Percentiles rank a stretch among this genome's conserved stretches.
Conservation (phyloP, 2,329 filamentous ascomycete genomes). For the Pseudogymnoascus sp. region DNA sequence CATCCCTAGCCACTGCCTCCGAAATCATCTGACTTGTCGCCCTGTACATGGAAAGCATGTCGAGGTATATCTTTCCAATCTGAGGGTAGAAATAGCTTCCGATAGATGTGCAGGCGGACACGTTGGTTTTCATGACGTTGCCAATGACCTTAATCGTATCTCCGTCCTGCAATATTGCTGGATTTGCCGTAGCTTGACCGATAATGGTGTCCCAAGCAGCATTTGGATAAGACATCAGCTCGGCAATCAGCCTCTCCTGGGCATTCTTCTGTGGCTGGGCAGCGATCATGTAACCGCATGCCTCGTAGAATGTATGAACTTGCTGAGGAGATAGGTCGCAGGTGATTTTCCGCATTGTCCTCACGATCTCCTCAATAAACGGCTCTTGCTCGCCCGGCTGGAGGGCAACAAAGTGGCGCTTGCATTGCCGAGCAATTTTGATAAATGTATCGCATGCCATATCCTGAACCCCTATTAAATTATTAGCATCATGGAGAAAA, state of each 20-base stretch:
- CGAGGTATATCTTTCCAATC: constrained; percentile 93
- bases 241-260: constrained; percentile 83
- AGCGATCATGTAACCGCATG: constrained; percentile 98
- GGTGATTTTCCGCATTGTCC: constrained; percentile 92
- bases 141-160: constrained; percentile 98
- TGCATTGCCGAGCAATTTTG: constrained; percentile 98
- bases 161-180: constrained; percentile 77
- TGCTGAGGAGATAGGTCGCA: constrained; percentile 93
- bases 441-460: constrained; percentile 99
- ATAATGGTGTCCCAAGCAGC: constrained; percentile 95
- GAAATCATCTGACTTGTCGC: constrained; percentile 96
- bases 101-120: constrained; percentile 95
- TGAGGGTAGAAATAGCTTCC: constrained; percentile 97
- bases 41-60: constrained; percentile 99
- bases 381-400: constrained; percentile 92
- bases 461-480: constrained; percentile 73
- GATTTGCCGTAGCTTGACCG: constrained; percentile 74
- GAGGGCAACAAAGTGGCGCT: constrained; percentile 91
- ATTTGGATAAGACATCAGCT: constrained; percentile 91
- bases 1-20: constrained; percentile 79
- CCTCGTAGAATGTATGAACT: constrained; percentile 98
- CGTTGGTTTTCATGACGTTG: constrained; percentile 99
- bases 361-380: constrained; percentile 97
- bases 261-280: constrained; percentile 92
- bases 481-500: constrained; percentile 21